Percentiles rank a stretch among this genome's conserved stretches.
These are phyloP conservation scores for Cladosporium sp. DNA, from an alignment of 2,329 filamentous ascomycete species.

Conservation along the genomic window DNA sequence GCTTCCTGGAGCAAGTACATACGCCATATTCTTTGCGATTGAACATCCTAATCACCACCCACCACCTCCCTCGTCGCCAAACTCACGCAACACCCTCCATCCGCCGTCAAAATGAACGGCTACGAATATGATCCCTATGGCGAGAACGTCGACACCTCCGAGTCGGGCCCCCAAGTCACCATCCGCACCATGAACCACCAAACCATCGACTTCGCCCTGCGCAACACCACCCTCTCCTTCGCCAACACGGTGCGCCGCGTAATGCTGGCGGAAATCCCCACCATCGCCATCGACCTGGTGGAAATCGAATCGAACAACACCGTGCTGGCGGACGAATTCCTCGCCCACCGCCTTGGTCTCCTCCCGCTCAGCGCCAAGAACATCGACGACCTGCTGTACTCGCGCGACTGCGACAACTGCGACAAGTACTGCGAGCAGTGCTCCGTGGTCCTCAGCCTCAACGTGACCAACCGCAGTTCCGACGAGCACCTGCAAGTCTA, in stretches of 20 bases:
- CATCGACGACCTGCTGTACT: slow-evolving; percentile 77
- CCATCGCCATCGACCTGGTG: slow-evolving; percentile 89
- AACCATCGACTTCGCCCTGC: slow-evolving; percentile 87
- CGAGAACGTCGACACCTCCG: slow-evolving; percentile 37
- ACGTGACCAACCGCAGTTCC: slow-evolving; percentile 65
- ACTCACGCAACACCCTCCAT: neutral
- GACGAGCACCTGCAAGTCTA: slow-evolving; percentile 93
- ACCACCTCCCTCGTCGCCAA: neutral
- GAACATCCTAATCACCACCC: neutral
- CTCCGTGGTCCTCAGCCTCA: slow-evolving; percentile 76
- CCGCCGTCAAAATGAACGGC: slow-evolving; percentile 9
- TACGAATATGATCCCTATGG: slow-evolving; percentile 20
- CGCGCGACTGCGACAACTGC: slow-evolving; percentile 85
- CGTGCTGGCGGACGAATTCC: slow-evolving; percentile 94
- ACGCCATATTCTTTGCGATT: neutral
- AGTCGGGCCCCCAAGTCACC: slow-evolving; percentile 44
- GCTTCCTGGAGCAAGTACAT: no score
- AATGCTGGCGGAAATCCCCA: slow-evolving; percentile 91
- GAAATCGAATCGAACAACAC: slow-evolving; percentile 91
- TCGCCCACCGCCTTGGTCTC: slow-evolving; percentile 86
- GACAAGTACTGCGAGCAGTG: slow-evolving; percentile 93
- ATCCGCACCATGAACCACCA: slow-evolving; percentile 58
- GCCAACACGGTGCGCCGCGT: slow-evolving; percentile 89
- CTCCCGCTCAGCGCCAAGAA: slow-evolving; percentile 83
- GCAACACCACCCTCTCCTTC: slow-evolving; percentile 82